phyloP scores from a whole-genome alignment of 768 basidiomycete species.

The Lentinula guzmanii region DNA sequence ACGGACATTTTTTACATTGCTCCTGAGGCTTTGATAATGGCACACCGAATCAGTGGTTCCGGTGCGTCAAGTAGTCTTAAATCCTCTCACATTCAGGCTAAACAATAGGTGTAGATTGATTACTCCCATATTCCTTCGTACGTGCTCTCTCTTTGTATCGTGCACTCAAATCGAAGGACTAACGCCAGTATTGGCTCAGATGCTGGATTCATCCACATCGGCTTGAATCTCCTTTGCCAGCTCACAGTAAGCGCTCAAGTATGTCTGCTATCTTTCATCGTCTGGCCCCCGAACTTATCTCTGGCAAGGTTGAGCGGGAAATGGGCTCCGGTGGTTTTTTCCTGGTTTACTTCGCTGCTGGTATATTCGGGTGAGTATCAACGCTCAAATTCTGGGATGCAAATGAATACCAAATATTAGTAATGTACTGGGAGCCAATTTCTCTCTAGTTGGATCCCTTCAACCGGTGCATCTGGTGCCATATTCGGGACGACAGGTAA shows the following conservation, averaged over 20 bases:
- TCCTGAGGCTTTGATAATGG: conserved; percentile 32
- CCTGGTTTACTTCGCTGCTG: conserved; percentile 82
- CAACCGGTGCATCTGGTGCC: conserved; percentile 89
- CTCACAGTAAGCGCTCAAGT: conserved; percentile 75
- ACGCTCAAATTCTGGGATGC: background rate
- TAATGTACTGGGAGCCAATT: conserved; percentile 90
- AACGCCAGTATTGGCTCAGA: conserved; percentile 20
- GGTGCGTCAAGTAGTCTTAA: conserved; percentile 20
- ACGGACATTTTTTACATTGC: background rate
- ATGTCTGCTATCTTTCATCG: conserved; percentile 5
- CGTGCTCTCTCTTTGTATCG: background rate
- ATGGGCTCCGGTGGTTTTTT: conserved; percentile 88
- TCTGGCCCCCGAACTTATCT: background rate
- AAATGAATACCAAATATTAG: conserved; percentile 25
- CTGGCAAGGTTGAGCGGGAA: conserved; percentile 73
- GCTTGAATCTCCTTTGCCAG: conserved; percentile 89
- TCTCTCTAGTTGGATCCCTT: conserved; percentile 80
- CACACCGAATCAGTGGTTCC: conserved; percentile 43
- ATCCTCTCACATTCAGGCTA: background rate
- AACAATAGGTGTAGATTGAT: conserved; percentile 54
- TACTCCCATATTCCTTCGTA: conserved; percentile 78
- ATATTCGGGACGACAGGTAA: conserved; percentile 86
- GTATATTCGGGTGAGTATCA: conserved; percentile 75
- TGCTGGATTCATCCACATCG: conserved; percentile 90
- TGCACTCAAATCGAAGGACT: background rate